Evolutionary conservation across 768 basidiomycete species (phyloP).

Genomic region (Dacryopinax primogenitus): DNA sequence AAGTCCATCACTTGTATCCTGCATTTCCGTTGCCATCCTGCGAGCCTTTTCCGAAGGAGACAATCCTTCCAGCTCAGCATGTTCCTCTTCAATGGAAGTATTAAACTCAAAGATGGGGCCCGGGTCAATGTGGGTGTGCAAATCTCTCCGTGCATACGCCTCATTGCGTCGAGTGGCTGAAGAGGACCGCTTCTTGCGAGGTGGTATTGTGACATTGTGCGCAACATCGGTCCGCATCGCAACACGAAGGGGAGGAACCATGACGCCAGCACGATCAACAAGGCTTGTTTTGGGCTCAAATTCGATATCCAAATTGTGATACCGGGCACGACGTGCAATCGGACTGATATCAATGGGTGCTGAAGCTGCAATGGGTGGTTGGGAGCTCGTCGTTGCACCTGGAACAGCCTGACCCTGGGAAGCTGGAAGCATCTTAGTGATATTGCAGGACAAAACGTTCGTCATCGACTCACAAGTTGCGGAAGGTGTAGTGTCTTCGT

Average conservation of each 20-base stretch:
- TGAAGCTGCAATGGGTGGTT: background rate
- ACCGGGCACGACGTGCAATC: background rate
- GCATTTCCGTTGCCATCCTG: background rate
- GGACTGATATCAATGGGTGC: constrained; percentile 6
- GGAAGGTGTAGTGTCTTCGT: background rate
- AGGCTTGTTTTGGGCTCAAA: background rate
- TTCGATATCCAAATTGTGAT: background rate
- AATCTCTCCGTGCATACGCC: background rate
- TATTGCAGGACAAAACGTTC: background rate
- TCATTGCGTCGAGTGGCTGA: constrained; percentile 1
- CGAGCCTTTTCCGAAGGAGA: background rate
- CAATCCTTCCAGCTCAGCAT: background rate
- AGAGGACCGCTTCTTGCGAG: background rate
- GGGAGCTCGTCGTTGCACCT: background rate
- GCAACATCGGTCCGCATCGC: background rate
- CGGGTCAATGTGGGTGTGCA: background rate
- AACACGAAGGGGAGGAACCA: background rate
- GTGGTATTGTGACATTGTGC: background rate
- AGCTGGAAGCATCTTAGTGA: background rate
- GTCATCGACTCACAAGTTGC: background rate
- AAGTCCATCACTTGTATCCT: background rate
- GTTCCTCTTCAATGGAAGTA: background rate
- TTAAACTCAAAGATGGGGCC: background rate
- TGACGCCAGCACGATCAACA: constrained; percentile 2
- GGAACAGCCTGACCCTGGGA: background rate